Conservation (phyloP, 2,329 filamentous ascomycete genomes). For the Verticillium albo-atrum region DNA sequence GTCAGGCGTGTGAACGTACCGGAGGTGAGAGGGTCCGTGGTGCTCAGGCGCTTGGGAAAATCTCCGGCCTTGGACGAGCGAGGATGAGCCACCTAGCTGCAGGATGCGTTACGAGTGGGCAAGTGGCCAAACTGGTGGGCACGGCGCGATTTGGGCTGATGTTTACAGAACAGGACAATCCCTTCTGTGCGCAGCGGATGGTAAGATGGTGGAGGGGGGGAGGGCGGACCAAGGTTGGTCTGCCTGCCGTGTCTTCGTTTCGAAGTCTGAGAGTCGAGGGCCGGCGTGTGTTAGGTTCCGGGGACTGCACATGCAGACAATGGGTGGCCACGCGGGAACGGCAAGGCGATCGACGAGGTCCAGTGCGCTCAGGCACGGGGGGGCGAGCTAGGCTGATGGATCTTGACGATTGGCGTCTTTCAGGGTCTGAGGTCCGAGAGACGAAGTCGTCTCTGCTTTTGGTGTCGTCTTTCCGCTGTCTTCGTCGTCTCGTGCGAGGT, state of each 20-base stretch:
- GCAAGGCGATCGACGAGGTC: slow-evolving; percentile 11
- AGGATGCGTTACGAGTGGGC: slow-evolving; percentile 16
- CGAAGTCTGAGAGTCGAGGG: slow-evolving; percentile 24
- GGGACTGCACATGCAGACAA: slow-evolving; percentile 21
- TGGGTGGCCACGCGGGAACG: slow-evolving; percentile 15
- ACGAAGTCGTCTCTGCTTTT: slow-evolving; percentile 9
- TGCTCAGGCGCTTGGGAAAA: slow-evolving; percentile 17
- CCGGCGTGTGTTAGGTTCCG: slow-evolving; percentile 26
- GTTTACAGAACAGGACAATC: slow-evolving; percentile 17
- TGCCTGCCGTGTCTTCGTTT: slow-evolving; percentile 22
- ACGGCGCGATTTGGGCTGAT: neutral
- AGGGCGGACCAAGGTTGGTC: slow-evolving; percentile 19
- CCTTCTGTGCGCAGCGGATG: slow-evolving; percentile 14
- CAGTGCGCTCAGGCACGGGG: slow-evolving; percentile 15
- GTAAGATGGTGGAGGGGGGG: slow-evolving; percentile 12
- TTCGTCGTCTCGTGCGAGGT: slow-evolving; percentile 7
- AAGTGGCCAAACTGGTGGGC: slow-evolving; percentile 13
- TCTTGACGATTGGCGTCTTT: slow-evolving; percentile 12
- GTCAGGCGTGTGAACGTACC: slow-evolving; percentile 12
- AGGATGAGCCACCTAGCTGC: slow-evolving; percentile 15
- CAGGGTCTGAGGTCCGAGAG: slow-evolving; percentile 12
- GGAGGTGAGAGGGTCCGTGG: slow-evolving; percentile 14
- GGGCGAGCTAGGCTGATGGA: slow-evolving; percentile 9
- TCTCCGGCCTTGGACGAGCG: slow-evolving; percentile 14
- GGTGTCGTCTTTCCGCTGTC: slow-evolving; percentile 1